Conservation (phyloP, 1,139 yeast genomes). For the Nakaseomyces sp. region DNA sequence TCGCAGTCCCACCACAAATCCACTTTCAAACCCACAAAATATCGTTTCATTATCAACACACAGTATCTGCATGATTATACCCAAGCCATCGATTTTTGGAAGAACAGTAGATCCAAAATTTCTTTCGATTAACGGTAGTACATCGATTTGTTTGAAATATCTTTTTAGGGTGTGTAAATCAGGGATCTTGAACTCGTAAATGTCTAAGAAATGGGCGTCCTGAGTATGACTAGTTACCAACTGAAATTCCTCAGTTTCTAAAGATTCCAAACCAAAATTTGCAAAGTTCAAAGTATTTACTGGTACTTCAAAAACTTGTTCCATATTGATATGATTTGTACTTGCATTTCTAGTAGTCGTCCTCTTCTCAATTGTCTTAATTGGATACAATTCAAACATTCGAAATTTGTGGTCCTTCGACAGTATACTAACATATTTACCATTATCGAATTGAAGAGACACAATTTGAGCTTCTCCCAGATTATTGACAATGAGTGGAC, state of each 20-base stretch:
- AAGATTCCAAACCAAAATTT: slow-evolving; percentile 15
- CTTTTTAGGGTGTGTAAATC: slow-evolving; percentile 20
- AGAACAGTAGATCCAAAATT: slow-evolving; percentile 1
- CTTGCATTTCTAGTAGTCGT: neutral
- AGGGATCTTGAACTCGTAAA: slow-evolving; percentile 20
- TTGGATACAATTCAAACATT: slow-evolving; percentile 11
- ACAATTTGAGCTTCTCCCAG: slow-evolving; percentile 16
- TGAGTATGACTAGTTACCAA: slow-evolving; percentile 27
- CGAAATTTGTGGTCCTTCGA: slow-evolving; percentile 26
- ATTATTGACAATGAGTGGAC: slow-evolving; percentile 15
- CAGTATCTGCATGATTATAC: slow-evolving; percentile 26
- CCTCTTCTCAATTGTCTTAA: neutral
- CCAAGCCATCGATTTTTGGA: slow-evolving; percentile 11
- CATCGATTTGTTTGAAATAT: slow-evolving; percentile 16
- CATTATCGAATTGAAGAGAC: slow-evolving; percentile 12
- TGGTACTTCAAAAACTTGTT: slow-evolving; percentile 23
- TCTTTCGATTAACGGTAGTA: slow-evolving; percentile 12
- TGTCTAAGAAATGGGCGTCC: slow-evolving; percentile 25
- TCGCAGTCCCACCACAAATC: slow-evolving; percentile 22
- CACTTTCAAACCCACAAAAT: slow-evolving; percentile 27
- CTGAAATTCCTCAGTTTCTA: slow-evolving; percentile 11
- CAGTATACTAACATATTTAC: slow-evolving; percentile 15
- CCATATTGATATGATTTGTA: neutral
- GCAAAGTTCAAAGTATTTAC: slow-evolving; percentile 30
- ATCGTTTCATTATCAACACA: slow-evolving; percentile 10